phyloP scores from a whole-genome alignment of 2,329 filamentous ascomycete species.

The Claviceps purpurea region DNA sequence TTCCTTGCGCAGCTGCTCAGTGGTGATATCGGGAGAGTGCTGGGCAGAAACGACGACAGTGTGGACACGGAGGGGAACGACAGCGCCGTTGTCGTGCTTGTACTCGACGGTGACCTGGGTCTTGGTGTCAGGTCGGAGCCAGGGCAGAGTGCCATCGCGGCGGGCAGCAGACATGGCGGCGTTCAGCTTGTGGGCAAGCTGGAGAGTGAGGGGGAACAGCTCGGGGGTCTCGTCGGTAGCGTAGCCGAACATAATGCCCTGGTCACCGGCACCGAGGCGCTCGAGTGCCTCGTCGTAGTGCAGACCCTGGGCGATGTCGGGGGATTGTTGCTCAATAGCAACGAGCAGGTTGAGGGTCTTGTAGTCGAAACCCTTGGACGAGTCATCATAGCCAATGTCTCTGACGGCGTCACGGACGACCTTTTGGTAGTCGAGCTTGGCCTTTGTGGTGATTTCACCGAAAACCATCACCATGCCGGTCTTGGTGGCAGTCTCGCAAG shows the following conservation, averaged over 20 bases:
- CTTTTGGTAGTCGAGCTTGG: constrained; percentile 94
- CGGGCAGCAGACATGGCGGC: constrained; percentile 83
- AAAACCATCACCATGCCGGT: constrained; percentile 99
- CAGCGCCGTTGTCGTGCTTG: constrained; percentile 87
- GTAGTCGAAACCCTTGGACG: constrained; percentile 98
- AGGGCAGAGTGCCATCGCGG: constrained; percentile 74
- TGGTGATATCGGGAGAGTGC: constrained; percentile 78
- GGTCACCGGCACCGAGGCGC: constrained; percentile 96
- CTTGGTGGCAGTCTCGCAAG: constrained; percentile 99
- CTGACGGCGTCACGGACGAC: constrained; percentile 89
- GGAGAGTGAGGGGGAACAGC: constrained; percentile 84
- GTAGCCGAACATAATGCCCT: constrained; percentile 99
- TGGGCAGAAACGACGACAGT: constrained; percentile 95
- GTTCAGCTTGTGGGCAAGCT: constrained; percentile 95
- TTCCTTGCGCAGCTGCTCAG: constrained; percentile 84
- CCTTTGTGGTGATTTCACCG: constrained; percentile 96
- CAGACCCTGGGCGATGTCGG: constrained; percentile 97
- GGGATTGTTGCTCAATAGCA: constrained; percentile 97
- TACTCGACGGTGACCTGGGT: constrained; percentile 99
- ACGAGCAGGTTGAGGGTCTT: constrained; percentile 98
- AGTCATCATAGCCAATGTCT: constrained; percentile 97
- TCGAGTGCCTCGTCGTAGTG: constrained; percentile 96
- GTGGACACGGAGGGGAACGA: constrained; percentile 84
- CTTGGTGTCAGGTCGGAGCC: constrained; percentile 98
- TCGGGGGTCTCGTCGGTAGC: constrained; percentile 98